phyloP scores from a whole-genome alignment of 805 yeast genomes.

The Blastobotrys terrestris region DNA sequence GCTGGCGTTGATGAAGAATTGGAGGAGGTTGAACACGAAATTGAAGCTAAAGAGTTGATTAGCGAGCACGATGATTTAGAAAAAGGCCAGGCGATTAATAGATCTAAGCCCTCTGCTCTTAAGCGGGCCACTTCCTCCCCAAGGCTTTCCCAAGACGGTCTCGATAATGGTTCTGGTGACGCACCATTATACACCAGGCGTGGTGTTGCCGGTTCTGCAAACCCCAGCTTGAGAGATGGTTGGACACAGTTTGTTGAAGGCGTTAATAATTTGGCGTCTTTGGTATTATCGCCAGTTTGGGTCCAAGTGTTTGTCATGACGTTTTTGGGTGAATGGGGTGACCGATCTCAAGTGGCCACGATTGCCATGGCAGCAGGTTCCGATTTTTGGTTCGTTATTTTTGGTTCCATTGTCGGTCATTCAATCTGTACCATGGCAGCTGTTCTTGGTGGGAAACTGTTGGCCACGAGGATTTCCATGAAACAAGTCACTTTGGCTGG shows the following conservation, averaged over 20 bases:
- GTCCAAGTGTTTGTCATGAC: conserved; percentile 94
- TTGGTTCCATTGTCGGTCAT: conserved; percentile 90
- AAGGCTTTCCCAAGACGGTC: conserved; percentile 27
- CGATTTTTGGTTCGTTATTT: conserved; percentile 79
- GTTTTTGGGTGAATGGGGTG: conserved; percentile 98
- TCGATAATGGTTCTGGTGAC: conserved; percentile 27
- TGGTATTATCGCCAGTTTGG: conserved; percentile 80
- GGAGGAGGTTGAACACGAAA: conserved; percentile 95
- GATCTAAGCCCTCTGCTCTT: conserved; percentile 10
- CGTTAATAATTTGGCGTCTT: conserved; percentile 49
- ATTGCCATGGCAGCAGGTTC: conserved; percentile 98
- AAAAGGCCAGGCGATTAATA: conserved; percentile 34
- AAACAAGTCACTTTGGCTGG: conserved; percentile 91
- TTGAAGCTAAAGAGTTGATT: conserved; percentile 57
- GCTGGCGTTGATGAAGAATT: conserved; percentile 91
- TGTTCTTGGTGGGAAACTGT: conserved; percentile 85
- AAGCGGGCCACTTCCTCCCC: conserved; percentile 20
- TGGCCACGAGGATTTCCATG: conserved; percentile 86
- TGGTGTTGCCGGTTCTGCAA: conserved; percentile 11
- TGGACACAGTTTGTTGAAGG: conserved; percentile 30
- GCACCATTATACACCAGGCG: conserved; percentile 13
- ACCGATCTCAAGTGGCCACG: conserved; percentile 95
- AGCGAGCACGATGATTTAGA: conserved; percentile 51
- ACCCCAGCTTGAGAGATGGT: conserved; percentile 17
- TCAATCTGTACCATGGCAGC: conserved; percentile 82